Conservation (phyloP, 495 filamentous ascomycete genomes). For the Penicillium pulvis region DNA sequence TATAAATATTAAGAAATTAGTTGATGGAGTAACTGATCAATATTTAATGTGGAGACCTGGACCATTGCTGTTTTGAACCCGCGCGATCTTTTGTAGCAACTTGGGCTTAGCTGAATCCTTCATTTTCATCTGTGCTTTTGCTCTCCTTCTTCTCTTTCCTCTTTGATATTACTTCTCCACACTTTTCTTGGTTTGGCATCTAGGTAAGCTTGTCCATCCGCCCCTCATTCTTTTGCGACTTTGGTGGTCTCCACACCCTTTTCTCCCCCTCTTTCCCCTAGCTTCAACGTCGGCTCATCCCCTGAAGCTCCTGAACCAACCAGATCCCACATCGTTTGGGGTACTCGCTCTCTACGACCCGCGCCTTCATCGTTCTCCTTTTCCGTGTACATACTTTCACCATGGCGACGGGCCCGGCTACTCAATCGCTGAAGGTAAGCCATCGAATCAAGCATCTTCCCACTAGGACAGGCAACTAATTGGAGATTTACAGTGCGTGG, state of each 20-base stretch:
- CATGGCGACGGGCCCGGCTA: conserved; percentile 69
- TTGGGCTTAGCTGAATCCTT: conserved; percentile 1
- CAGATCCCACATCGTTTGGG: conserved; percentile 1
- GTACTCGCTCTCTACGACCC: conserved; percentile 15
- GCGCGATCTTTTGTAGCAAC: neutral
- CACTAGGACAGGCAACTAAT: conserved; percentile 14
- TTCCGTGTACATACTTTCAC: conserved; percentile 29
- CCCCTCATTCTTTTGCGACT: conserved; percentile 19
- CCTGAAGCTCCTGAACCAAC: conserved; percentile 9
- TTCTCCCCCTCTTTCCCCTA: conserved; percentile 17
- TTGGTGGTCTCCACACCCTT: conserved; percentile 20
- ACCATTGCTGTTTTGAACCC: neutral
- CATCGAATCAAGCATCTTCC: conserved; percentile 1
- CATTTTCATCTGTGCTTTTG: conserved; percentile 5
- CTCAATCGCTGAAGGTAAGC: conserved; percentile 74
- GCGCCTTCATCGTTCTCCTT: conserved; percentile 17
- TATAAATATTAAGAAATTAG: no score
- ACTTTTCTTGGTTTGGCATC: neutral
- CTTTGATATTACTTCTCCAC: neutral
- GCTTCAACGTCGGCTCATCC: conserved; percentile 10
- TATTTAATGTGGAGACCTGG: neutral
- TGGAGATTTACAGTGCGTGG: conserved; percentile 72
- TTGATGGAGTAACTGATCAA: neutral
- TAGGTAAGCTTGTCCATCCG: conserved; percentile 7
- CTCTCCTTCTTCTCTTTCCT: conserved; percentile 13